Evolutionary conservation across 2,329 filamentous ascomycete genomes (phyloP).

Genomic region (Colletotrichum tropicale): DNA sequence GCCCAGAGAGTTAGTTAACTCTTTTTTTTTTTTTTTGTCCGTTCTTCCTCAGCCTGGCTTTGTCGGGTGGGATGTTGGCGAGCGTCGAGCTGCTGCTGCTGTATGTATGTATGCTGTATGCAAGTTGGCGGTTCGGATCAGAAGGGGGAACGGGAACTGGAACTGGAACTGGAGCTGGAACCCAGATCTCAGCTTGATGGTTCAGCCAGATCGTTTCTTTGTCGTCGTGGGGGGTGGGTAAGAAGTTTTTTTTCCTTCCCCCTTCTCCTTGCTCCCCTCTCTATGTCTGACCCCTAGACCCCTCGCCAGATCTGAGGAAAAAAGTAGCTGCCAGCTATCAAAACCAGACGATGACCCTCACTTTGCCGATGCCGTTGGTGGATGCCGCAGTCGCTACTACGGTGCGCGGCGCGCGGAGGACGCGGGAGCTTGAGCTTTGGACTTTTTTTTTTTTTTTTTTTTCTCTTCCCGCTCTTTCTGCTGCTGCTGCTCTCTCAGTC

Average conservation of each 20-base stretch:
- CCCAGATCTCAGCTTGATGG: neutral
- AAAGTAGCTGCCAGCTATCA: neutral
- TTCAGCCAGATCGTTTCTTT: slow-evolving; percentile 5
- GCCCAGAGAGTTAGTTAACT: neutral
- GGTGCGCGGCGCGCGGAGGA: slow-evolving; percentile 11
- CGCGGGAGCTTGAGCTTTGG: slow-evolving; percentile 17
- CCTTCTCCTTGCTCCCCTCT: neutral
- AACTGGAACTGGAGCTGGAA: neutral
- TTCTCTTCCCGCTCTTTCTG: neutral
- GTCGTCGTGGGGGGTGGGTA: slow-evolving; percentile 4
- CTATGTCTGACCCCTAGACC: neutral
- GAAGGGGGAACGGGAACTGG: neutral
- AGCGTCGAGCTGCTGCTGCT: neutral
- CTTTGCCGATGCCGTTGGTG: slow-evolving; percentile 2
- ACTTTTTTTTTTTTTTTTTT: neutral
- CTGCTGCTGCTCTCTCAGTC: neutral
- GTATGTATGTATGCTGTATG: neutral
- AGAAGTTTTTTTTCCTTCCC: neutral
- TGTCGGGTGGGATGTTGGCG: neutral
- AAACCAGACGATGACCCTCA: neutral
- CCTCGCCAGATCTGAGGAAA: neutral
- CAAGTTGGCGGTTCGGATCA: neutral
- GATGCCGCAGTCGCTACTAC: neutral
- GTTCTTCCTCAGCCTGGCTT: neutral
- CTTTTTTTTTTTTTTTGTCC: neutral